Evolutionary conservation across 2,329 filamentous ascomycete genomes (phyloP).

Genomic region (Penicillium fuscoglaucum): DNA sequence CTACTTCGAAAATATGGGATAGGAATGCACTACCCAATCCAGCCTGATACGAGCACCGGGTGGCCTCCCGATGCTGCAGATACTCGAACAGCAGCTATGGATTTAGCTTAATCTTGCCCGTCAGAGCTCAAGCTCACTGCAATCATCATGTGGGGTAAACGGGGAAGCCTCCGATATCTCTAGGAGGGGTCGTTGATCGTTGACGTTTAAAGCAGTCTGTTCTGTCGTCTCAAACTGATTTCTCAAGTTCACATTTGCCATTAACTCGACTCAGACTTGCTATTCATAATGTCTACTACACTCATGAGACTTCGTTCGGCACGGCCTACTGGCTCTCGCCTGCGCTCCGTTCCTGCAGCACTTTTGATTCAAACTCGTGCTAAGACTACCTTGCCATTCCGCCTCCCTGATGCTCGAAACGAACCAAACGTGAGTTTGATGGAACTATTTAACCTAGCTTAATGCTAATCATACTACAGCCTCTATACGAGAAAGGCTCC

Average conservation of each 20-base stretch:
- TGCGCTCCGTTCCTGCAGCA: constrained; percentile 12
- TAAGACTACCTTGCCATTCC: constrained; percentile 33
- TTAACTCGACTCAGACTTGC: neutral
- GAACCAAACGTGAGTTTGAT: constrained; percentile 37
- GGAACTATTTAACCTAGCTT: neutral
- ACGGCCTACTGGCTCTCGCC: constrained; percentile 15
- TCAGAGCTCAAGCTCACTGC: neutral
- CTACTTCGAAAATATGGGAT: neutral
- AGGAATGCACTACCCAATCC: neutral
- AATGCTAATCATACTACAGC: constrained; percentile 15
- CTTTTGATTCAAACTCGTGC: constrained; percentile 21
- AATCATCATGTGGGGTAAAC: constrained; percentile 7
- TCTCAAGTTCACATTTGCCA: neutral
- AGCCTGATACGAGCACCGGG: constrained; percentile 1
- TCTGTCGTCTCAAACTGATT: neutral
- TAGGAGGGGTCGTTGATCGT: neutral
- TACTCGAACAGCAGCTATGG: neutral
- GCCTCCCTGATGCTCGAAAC: constrained; percentile 34
- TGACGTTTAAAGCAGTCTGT: constrained; percentile 1
- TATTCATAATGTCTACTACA: constrained; percentile 20
- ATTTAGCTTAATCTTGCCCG: neutral
- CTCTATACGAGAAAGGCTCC: constrained; percentile 31
- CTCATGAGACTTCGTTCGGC: constrained; percentile 21
- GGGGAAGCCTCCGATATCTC: constrained; percentile 3
- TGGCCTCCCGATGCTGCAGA: constrained; percentile 7